These are phyloP conservation scores for Venturia effusa DNA, from an alignment of 2,329 filamentous ascomycete genomes.

Conservation along the genomic window DNA sequence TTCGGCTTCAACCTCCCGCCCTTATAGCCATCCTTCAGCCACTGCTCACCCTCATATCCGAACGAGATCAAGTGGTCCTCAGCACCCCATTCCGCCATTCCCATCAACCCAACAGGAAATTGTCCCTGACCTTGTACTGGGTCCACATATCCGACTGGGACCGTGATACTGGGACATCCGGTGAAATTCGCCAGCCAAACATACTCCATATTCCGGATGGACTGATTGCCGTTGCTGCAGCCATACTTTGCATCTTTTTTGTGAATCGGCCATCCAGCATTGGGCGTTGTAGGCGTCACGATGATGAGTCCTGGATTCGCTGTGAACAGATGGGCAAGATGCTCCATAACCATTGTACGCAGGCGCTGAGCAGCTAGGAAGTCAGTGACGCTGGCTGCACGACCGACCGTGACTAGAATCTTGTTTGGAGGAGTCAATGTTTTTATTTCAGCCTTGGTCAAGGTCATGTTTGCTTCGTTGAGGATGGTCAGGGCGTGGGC, in stretches of 20 bases:
- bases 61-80: conserved; percentile 43
- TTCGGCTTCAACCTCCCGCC: conserved; percentile 26
- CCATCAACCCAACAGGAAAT: conserved; percentile 43
- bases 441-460: conserved; percentile 31
- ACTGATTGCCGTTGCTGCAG: conserved; percentile 60
- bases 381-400: conserved; percentile 56
- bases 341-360: conserved; percentile 66
- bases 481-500: conserved; percentile 73
- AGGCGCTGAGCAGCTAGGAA: conserved; percentile 64
- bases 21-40: conserved; percentile 28
- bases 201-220: conserved; percentile 73
- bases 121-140: conserved; percentile 46
- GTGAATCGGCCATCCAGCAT: conserved; percentile 60
- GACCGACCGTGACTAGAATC: conserved; percentile 54
- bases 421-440: conserved; percentile 57
- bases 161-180: conserved; percentile 64
- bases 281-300: conserved; percentile 66
- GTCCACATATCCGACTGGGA: conserved; percentile 63
- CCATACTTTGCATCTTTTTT: conserved; percentile 50
- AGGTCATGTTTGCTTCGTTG: conserved; percentile 47
- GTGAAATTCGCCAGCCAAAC: conserved; percentile 76
- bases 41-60: conserved; percentile 40
- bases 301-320: conserved; percentile 65
- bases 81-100: conserved; percentile 43
- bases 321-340: conserved; percentile 61